A percentile compares a stretch with the other conserved stretches of the same genome.
phyloP scores from a whole-genome alignment of 129 eudicot genomes.

The Pulicaria dysenterica region DNA sequence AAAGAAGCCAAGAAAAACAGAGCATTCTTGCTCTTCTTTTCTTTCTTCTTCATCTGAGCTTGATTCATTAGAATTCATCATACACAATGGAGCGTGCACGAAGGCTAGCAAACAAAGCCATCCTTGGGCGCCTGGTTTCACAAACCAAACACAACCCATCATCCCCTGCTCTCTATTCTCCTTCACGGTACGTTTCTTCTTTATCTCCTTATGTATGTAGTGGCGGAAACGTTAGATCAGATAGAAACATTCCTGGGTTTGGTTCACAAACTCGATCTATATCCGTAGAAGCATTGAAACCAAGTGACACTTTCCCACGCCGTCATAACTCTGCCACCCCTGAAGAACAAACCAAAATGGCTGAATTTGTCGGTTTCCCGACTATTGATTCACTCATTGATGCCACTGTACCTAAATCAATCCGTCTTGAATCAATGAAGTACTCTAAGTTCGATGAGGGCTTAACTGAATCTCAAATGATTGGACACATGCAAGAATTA shows the following conservation, averaged over 20 bases:
- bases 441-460: constrained; percentile 77
- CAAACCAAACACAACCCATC: constrained; percentile 52
- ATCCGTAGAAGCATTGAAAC: constrained; percentile 71
- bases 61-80: not conserved
- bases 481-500: constrained; percentile 74
- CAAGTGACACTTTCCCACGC: constrained; percentile 91
- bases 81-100: constrained; percentile 84
- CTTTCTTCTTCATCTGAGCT: not conserved
- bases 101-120: constrained; percentile 64
- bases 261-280: constrained; percentile 60
- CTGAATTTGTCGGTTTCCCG: constrained; percentile 64
- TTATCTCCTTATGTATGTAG: constrained; percentile 46
- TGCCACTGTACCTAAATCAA: constrained; percentile 91
- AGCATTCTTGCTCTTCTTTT: constrained; percentile 13
- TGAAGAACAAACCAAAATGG: constrained; percentile 79
- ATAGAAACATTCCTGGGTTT: constrained; percentile 21
- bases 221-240: constrained; percentile 32
- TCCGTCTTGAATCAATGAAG: constrained; percentile 68
- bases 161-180: constrained; percentile 42
- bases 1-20: constrained; percentile 1
- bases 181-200: constrained; percentile 76
- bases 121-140: constrained; percentile 63
- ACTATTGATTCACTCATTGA: constrained; percentile 68
- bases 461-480: constrained; percentile 85
- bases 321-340: constrained; percentile 94